Evolutionary conservation across 23 red algal genomes (phyloP).

Genomic region (Cyanidioschyzon merolae): DNA sequence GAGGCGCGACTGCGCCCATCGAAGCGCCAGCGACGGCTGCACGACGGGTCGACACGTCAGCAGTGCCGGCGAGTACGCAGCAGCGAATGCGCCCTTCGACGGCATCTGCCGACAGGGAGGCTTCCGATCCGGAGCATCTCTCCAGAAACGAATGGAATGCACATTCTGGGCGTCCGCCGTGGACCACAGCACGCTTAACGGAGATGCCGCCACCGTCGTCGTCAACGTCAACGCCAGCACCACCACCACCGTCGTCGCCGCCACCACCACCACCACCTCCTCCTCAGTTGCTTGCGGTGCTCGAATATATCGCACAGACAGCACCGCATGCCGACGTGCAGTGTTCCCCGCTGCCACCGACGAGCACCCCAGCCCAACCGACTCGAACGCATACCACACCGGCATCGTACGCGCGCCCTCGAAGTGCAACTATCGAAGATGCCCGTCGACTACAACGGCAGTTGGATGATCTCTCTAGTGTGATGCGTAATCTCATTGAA

Average conservation of each 20-base stretch:
- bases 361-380: neutral
- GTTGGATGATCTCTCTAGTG: neutral
- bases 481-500: slow-evolving; percentile 15
- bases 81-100: neutral
- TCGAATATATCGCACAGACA: neutral
- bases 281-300: neutral
- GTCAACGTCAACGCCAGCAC: neutral
- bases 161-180: too few relatives aligned
- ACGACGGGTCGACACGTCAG: too few relatives aligned
- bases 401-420: neutral
- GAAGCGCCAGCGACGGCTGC: neutral
- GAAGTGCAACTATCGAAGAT: neutral
- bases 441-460: neutral
- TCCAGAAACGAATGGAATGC: too few relatives aligned
- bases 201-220: neutral
- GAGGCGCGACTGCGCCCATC: neutral
- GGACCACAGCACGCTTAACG: neutral
- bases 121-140: neutral
- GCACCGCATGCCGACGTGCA: neutral
- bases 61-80: neutral
- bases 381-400: neutral
- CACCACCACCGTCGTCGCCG: neutral
- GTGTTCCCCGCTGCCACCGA: neutral
- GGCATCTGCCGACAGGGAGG: too few relatives aligned
- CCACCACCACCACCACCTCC: slow-evolving; percentile 3